Percentiles rank a stretch among this genome's conserved stretches.
These are phyloP conservation scores for Anacardium occidentale DNA, from an alignment of 345 rosid genomes.

Conservation along the genomic window DNA sequence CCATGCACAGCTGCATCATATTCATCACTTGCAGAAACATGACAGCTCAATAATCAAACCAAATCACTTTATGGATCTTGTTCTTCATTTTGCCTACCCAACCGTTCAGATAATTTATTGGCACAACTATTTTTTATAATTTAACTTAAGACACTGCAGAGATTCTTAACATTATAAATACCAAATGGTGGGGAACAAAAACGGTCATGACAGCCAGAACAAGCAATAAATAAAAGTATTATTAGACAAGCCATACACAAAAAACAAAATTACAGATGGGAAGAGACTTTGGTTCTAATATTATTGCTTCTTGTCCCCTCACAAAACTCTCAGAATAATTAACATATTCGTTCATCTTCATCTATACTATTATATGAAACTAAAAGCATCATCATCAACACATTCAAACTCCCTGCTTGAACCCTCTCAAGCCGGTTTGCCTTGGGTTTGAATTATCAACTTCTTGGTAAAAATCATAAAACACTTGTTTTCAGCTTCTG, in stretches of 20 bases:
- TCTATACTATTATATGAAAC: neutral
- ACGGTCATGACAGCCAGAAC: constrained; percentile 8
- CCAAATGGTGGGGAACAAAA: constrained; percentile 4
- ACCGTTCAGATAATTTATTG: constrained; percentile 15
- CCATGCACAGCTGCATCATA: constrained; percentile 1
- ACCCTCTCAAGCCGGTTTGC: constrained; percentile 51
- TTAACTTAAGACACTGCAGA: neutral
- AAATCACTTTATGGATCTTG: constrained; percentile 31
- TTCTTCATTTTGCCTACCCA: constrained; percentile 17
- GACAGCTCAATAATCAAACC: constrained; percentile 17
- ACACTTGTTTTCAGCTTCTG: constrained; percentile 52
- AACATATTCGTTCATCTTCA: neutral
- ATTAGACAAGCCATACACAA: constrained; percentile 23
- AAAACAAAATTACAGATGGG: constrained; percentile 12
- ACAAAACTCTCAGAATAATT: constrained; percentile 18
- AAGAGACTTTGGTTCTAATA: constrained; percentile 23
- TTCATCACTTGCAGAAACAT: constrained; percentile 5
- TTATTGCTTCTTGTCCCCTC: constrained; percentile 23
- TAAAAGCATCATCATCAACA: constrained; percentile 20
- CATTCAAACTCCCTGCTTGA: constrained; percentile 54
- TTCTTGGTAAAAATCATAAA: neutral
- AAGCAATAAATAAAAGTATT: constrained; percentile 6
- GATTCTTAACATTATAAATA: constrained; percentile 18
- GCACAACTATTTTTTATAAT: neutral
- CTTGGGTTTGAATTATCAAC: constrained; percentile 19